These are phyloP conservation scores for Ophiostoma perfectum DNA, from an alignment of 2,329 filamentous ascomycete species.

Conservation along the genomic window DNA sequence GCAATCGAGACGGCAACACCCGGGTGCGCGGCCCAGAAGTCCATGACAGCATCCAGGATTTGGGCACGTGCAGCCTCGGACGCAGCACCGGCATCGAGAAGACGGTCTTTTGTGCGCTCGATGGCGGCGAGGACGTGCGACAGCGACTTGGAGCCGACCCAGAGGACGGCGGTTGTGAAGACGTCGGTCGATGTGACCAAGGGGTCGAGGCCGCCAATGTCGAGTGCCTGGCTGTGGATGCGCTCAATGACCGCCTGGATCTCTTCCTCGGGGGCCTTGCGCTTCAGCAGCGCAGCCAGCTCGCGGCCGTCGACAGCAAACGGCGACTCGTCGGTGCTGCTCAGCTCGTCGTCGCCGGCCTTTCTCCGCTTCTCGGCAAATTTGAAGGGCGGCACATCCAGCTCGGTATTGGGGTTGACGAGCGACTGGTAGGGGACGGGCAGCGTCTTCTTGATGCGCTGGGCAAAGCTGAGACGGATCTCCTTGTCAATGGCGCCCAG, in stretches of 20 bases:
- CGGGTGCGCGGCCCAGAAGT: conserved; percentile 89
- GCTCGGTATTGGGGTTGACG: conserved; percentile 82
- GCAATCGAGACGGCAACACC: conserved; percentile 88
- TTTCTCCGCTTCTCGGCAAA: conserved; percentile 37
- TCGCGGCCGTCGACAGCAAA: conserved; percentile 82
- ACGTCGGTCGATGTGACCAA: conserved; percentile 85
- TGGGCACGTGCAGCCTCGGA: conserved; percentile 75
- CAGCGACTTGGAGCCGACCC: conserved; percentile 88
- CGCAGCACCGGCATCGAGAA: conserved; percentile 69
- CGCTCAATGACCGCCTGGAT: conserved; percentile 74
- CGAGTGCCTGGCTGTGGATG: conserved; percentile 73
- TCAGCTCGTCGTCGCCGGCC: neutral
- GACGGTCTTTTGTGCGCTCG: conserved; percentile 84
- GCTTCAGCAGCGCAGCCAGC: conserved; percentile 70
- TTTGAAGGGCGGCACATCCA: conserved; percentile 95
- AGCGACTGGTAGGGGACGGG: conserved; percentile 78
- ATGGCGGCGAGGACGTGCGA: conserved; percentile 95
- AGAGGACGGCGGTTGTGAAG: conserved; percentile 89
- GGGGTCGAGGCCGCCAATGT: conserved; percentile 59
- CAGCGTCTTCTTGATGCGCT: conserved; percentile 89
- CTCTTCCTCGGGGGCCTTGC: conserved; percentile 79
- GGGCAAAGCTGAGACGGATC: conserved; percentile 91
- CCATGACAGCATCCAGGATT: conserved; percentile 83
- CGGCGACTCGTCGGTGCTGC: neutral
- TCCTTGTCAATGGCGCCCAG: conserved; percentile 89